These are phyloP conservation scores for Aspergillus nomiae DNA, from an alignment of 2,329 filamentous ascomycete species.

Conservation along the genomic window DNA sequence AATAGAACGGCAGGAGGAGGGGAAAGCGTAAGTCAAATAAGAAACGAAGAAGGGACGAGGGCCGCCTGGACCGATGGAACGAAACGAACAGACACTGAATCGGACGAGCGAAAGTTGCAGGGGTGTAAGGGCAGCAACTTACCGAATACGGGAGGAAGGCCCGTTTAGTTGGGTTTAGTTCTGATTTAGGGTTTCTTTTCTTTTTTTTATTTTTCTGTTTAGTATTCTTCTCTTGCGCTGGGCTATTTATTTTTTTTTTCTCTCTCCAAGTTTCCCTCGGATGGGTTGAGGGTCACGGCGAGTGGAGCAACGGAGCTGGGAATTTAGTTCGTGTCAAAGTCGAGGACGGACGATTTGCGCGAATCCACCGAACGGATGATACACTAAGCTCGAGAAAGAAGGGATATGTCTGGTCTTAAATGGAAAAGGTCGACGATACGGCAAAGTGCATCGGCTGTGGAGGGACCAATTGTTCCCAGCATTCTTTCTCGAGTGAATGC, in stretches of 20 bases:
- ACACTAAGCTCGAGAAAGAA: slow-evolving; percentile 5
- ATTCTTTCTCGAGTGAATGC: neutral
- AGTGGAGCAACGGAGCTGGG: slow-evolving; percentile 18
- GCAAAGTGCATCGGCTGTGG: neutral
- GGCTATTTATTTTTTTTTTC: slow-evolving; percentile 6
- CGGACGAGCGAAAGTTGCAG: slow-evolving; percentile 20
- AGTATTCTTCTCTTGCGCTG: slow-evolving; percentile 6
- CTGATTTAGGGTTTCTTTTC: slow-evolving; percentile 13
- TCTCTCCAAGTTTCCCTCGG: neutral
- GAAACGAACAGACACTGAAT: slow-evolving; percentile 14
- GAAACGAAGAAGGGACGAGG: slow-evolving; percentile 14
- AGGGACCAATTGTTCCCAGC: neutral
- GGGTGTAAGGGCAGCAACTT: slow-evolving; percentile 20
- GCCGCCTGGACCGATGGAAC: slow-evolving; percentile 11
- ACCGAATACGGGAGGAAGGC: slow-evolving; percentile 23
- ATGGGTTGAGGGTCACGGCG: neutral
- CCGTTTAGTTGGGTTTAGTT: slow-evolving; percentile 23
- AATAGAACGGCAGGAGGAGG: slow-evolving; percentile 15
- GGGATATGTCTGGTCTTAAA: slow-evolving; percentile 2
- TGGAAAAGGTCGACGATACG: slow-evolving; percentile 1
- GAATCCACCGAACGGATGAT: slow-evolving; percentile 13
- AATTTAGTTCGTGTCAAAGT: slow-evolving; percentile 10
- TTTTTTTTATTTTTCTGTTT: slow-evolving; percentile 12
- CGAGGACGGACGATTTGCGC: slow-evolving; percentile 11
- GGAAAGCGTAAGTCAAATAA: slow-evolving; percentile 10